Evolutionary conservation across 2,329 filamentous ascomycete species (phyloP).

Genomic region (Sordariomycetes sp.): DNA sequence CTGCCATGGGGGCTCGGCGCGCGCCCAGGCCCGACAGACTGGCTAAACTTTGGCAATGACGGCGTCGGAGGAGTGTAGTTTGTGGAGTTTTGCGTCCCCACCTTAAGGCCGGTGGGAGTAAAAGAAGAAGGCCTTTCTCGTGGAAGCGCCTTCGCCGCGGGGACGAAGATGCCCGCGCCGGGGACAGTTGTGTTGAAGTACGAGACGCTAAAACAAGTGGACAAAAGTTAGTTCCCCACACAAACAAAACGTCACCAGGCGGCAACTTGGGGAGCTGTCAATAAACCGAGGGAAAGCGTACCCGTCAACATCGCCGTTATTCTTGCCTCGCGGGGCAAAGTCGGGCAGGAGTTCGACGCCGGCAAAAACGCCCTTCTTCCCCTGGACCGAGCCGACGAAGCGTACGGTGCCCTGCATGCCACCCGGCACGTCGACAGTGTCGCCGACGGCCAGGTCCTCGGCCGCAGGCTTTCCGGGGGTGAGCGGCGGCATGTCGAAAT

Average conservation of each 20-base stretch:
- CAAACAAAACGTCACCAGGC: background rate
- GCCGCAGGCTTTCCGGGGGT: slow-evolving; percentile 41
- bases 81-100: slow-evolving; percentile 44
- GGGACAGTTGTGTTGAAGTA: slow-evolving; percentile 76
- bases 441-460: slow-evolving; percentile 59
- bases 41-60: slow-evolving; percentile 69
- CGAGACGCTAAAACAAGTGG: slow-evolving; percentile 9
- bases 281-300: slow-evolving; percentile 28
- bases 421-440: slow-evolving; percentile 82
- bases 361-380: slow-evolving; percentile 85
- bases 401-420: slow-evolving; percentile 85
- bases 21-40: slow-evolving; percentile 70
- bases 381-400: slow-evolving; percentile 77
- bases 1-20: slow-evolving; percentile 61
- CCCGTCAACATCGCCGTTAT: slow-evolving; percentile 93
- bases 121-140: slow-evolving; percentile 48
- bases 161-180: slow-evolving; percentile 88
- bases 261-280: background rate
- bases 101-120: slow-evolving; percentile 41
- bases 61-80: slow-evolving; percentile 56
- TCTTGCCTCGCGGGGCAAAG: slow-evolving; percentile 79
- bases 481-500: slow-evolving; percentile 26
- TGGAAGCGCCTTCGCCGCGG: slow-evolving; percentile 67
- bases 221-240: background rate
- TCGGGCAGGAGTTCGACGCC: slow-evolving; percentile 81